Evolutionary conservation across 441 rosid species (phyloP).

Genomic region (Croton setiger): DNA sequence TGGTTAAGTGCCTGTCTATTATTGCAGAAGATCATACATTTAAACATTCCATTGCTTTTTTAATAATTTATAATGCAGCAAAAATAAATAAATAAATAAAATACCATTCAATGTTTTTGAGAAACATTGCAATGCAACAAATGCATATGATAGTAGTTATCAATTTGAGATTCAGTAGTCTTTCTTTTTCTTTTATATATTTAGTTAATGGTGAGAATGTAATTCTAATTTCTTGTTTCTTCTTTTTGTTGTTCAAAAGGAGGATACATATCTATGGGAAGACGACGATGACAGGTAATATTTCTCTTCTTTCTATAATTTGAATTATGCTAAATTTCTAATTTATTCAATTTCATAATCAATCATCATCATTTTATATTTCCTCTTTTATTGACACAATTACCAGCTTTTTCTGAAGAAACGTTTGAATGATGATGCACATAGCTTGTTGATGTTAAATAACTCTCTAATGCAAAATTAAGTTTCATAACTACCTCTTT

Average conservation of each 20-base stretch:
- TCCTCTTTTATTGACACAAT: neutral
- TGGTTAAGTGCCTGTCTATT: neutral
- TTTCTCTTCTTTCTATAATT: neutral
- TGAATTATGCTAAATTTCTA: slow-evolving; percentile 17
- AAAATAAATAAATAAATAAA: neutral
- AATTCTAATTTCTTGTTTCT: neutral
- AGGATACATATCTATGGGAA: slow-evolving; percentile 94
- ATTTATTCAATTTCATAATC: neutral
- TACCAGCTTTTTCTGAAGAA: neutral
- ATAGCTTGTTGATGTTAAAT: neutral
- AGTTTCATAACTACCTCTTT: neutral
- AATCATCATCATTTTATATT: neutral
- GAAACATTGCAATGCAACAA: neutral
- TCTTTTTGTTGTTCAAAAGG: slow-evolving; percentile 38
- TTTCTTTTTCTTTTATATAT: neutral
- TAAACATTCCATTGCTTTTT: neutral
- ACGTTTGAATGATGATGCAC: neutral
- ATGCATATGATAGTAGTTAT: neutral
- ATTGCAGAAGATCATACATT: neutral
- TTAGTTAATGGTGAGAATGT: neutral
- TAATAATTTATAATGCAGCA: no score
- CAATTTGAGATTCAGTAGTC: neutral
- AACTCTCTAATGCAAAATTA: neutral
- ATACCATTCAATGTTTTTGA: neutral
- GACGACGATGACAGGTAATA: slow-evolving; percentile 86